Conservation (phyloP, 164 flowering plant species). For the Tinospora cordifolia region DNA sequence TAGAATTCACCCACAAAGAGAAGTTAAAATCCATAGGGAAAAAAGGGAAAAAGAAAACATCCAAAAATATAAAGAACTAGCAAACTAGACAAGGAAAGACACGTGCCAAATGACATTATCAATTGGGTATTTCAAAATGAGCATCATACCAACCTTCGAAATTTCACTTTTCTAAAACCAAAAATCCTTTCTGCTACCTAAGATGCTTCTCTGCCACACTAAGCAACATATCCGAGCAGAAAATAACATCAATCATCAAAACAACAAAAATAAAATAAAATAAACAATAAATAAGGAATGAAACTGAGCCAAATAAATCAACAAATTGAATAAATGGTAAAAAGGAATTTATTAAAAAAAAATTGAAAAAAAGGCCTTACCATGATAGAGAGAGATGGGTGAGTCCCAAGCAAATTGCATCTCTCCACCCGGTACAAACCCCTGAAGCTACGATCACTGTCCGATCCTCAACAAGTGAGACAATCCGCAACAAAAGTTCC, state of each 20-base stretch:
- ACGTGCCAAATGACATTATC: background rate
- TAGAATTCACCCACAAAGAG: background rate
- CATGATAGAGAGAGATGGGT: constrained; percentile 73
- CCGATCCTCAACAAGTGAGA: constrained; percentile 76
- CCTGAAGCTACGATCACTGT: constrained; percentile 70
- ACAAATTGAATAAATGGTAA: background rate
- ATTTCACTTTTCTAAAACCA: background rate
- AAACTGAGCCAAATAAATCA: too few species aligned
- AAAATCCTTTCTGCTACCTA: background rate
- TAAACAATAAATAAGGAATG: background rate
- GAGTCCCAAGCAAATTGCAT: constrained; percentile 71
- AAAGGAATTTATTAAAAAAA: background rate
- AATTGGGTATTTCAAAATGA: background rate
- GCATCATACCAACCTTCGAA: background rate
- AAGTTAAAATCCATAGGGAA: background rate
- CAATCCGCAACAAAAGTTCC: constrained; percentile 81
- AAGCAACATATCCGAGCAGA: background rate
- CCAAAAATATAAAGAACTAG: background rate
- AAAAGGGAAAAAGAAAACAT: background rate
- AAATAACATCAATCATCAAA: background rate
- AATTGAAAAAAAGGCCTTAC: constrained; percentile 28
- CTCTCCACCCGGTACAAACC: constrained; percentile 96
- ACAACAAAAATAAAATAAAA: background rate
- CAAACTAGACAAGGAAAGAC: background rate
- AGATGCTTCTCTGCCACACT: background rate